Base-by-base conservation (phyloP, 1,139 yeast genomes). In the Blastobotrys illinoisensis region DNA sequence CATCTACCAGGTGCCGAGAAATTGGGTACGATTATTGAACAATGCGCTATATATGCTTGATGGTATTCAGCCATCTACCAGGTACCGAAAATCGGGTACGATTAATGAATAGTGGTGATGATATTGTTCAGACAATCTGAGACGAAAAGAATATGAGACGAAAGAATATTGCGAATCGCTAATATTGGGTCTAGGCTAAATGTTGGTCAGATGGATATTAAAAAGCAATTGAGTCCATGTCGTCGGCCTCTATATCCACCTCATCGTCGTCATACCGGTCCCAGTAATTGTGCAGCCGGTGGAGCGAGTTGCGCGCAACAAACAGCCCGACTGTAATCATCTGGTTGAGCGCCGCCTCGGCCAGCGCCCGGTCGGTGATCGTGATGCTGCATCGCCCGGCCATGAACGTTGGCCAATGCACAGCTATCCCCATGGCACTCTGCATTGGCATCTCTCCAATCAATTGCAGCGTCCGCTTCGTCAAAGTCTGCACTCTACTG, bases 301-400 rank as follows among this genome's bases (percentile, higher is more conserved):
- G 54, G n/a, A 59, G 50, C 20, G 64, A 56, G 59, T 58, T 61
- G 36, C 58, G 53, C 16, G 61, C 64, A 40, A 54, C 61, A 51
- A 54, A 53, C 18, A 54, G 58, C 24, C 60, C 65, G 44, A 51
- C 51, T 13, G 49, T 46, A 24, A 57, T 54, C 52, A 56, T 59
- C 47, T 53, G 57, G 21, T 44, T 46, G 26, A 58, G 58, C 49
- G 48, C 55, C 26, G 20, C 44, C 43, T 54, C 66, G 47, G 56
- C 54, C 21, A 55, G 45, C 9, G 63, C 32, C 51, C 63, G 54
- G 44, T 60, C 56, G 54, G 61, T 62, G 52, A 63, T 60, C 51
- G 57, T 44, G 19, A 53, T 47, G 53, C 62, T 48, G 57, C 63
- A 56, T 52, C 54, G 47, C 46, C 62, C 58, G 46, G 62, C 55